Evolutionary conservation across 805 yeast genomes (phyloP).

Genomic region (Candida arabinofermentans): DNA sequence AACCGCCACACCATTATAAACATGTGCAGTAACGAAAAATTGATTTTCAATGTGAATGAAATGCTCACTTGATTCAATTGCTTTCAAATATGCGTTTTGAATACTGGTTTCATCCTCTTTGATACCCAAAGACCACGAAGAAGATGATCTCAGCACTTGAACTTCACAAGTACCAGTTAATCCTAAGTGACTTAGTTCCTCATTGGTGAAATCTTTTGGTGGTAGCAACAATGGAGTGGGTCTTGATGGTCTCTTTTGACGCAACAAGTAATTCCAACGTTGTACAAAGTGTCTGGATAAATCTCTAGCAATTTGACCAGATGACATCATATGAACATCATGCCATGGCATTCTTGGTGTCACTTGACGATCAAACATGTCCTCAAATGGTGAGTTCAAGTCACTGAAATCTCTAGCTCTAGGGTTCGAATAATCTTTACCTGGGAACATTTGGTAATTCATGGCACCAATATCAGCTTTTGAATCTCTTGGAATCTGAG

Average conservation of each 20-base stretch:
- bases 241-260: conserved; percentile 93
- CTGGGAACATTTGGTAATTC: conserved; percentile 75
- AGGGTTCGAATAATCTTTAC: conserved; percentile 96
- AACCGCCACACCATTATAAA: conserved; percentile 76
- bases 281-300: conserved; percentile 92
- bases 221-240: conserved; percentile 90
- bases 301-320: conserved; percentile 94
- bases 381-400: conserved; percentile 82
- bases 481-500: conserved; percentile 14
- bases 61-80: conserved; percentile 89
- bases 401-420: conserved; percentile 82
- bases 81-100: conserved; percentile 85
- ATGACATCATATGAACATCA: conserved; percentile 93
- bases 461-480: conserved; percentile 23
- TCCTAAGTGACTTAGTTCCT: conserved; percentile 59
- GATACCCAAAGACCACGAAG: conserved; percentile 91
- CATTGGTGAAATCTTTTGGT: conserved; percentile 78
- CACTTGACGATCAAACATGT: conserved; percentile 78
- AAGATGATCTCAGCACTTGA: conserved; percentile 84
- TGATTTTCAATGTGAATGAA: conserved; percentile 94
- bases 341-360: conserved; percentile 99
- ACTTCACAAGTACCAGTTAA: conserved; percentile 86
- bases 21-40: conserved; percentile 88
- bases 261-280: conserved; percentile 90
- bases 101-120: conserved; percentile 83